A percentile compares a stretch with the other conserved stretches of the same genome.
Evolutionary conservation across 805 yeast species (phyloP).

Genomic region (Hanseniaspora vineae): DNA sequence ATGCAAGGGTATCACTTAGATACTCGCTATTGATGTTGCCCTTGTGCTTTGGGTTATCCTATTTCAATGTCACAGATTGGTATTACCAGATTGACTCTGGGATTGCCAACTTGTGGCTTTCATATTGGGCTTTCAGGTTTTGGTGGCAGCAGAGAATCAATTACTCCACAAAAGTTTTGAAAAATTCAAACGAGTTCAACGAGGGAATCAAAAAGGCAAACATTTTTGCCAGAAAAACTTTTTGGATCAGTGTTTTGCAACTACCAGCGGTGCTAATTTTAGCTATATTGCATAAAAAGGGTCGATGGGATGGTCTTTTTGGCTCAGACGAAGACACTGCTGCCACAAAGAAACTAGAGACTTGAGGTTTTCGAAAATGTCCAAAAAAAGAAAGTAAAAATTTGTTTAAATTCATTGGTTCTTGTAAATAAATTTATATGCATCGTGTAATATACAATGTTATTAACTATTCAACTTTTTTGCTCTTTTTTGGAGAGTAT

Average conservation of each 20-base stretch:
- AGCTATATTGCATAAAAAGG: conserved; percentile 91
- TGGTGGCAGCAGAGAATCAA: conserved; percentile 72
- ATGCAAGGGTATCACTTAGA: conserved; percentile 86
- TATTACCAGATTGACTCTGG: conserved; percentile 73
- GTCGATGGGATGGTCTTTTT: conserved; percentile 78
- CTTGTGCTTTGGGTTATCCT: conserved; percentile 68
- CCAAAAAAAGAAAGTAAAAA: conserved; percentile 2
- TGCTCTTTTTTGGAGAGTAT: not conserved
- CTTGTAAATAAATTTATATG: no score
- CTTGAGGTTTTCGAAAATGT: no score
- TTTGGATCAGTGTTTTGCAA: conserved; percentile 93
- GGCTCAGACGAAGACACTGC: conserved; percentile 17
- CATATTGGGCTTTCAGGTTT: conserved; percentile 65
- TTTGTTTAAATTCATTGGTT: not conserved
- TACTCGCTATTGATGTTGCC: conserved; percentile 93
- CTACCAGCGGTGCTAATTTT: conserved; percentile 78
- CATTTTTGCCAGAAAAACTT: conserved; percentile 66
- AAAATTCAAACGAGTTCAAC: conserved; percentile 25
- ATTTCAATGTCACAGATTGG: conserved; percentile 72
- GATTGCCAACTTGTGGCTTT: conserved; percentile 73
- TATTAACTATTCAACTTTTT: no score
- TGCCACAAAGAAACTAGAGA: not conserved
- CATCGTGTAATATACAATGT: no score
- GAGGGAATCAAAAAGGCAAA: conserved; percentile 50
- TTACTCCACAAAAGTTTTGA: conserved; percentile 28